These are phyloP conservation scores for Ustilago curta DNA, from an alignment of 1,284 basidiomycete species.

Conservation along the genomic window DNA sequence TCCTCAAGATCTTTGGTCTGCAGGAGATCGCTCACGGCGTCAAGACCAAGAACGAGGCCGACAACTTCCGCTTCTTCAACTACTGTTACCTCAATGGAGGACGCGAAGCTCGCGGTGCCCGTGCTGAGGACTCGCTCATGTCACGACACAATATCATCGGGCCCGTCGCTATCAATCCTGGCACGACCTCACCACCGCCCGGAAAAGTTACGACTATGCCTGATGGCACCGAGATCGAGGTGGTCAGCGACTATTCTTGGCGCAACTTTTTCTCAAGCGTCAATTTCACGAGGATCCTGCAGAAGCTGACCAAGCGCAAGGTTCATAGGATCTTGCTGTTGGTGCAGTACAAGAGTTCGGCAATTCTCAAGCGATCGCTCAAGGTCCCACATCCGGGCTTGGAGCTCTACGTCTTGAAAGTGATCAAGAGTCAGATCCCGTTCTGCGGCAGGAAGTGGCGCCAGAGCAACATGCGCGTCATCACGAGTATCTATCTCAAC, in stretches of 20 bases:
- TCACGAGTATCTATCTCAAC: slow-evolving; percentile 97
- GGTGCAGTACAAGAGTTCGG: slow-evolving; percentile 97
- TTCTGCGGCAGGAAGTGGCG: slow-evolving; percentile 98
- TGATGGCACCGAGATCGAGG: slow-evolving; percentile 74
- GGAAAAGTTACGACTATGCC: slow-evolving; percentile 37
- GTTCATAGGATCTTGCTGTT: slow-evolving; percentile 95
- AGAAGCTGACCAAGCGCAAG: slow-evolving; percentile 94
- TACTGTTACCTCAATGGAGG: slow-evolving; percentile 81
- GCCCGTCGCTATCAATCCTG: slow-evolving; percentile 44
- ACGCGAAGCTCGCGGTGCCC: slow-evolving; percentile 48
- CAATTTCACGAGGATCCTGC: slow-evolving; percentile 97
- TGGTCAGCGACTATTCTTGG: slow-evolving; percentile 95
- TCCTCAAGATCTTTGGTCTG: slow-evolving; percentile 97
- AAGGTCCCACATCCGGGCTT: slow-evolving; percentile 93
- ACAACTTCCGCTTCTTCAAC: slow-evolving; percentile 87
- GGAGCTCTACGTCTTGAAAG: slow-evolving; percentile 94
- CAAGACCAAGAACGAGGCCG: slow-evolving; percentile 86
- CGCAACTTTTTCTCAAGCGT: slow-evolving; percentile 98
- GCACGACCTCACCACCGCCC: slow-evolving; percentile 45
- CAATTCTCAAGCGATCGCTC: slow-evolving; percentile 85
- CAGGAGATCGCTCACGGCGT: slow-evolving; percentile 88
- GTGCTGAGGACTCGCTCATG: slow-evolving; percentile 69
- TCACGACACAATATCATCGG: slow-evolving; percentile 52
- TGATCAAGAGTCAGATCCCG: slow-evolving; percentile 98
- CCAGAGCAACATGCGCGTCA: slow-evolving; percentile 99